Conservation (phyloP, 805 yeast genomes). For the Pichia manshurica region DNA sequence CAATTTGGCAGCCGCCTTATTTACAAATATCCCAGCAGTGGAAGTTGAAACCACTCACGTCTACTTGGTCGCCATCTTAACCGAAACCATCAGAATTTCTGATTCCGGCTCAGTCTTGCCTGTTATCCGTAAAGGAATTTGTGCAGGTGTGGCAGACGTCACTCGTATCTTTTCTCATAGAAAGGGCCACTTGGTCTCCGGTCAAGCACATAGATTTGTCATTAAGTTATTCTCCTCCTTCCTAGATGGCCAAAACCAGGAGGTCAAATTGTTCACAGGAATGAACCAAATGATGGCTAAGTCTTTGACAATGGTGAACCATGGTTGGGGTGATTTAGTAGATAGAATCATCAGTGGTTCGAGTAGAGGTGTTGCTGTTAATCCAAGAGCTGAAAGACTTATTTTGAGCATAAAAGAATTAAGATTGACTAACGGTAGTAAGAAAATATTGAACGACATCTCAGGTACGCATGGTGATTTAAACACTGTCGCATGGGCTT, state of each 20-base stretch:
- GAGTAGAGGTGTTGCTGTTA: conserved; percentile 68
- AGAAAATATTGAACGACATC: conserved; percentile 25
- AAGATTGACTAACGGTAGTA: conserved; percentile 26
- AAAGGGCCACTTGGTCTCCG: conserved; percentile 52
- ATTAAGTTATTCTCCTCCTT: conserved; percentile 70
- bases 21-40: conserved; percentile 65
- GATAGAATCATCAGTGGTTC: conserved; percentile 75
- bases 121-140: conserved; percentile 67
- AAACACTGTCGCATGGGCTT: conserved; percentile 44
- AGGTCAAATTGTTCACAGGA: conserved; percentile 24
- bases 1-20: conserved; percentile 71
- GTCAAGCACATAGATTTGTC: conserved; percentile 64
- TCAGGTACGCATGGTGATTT: conserved; percentile 20
- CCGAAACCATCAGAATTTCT: conserved; percentile 55
- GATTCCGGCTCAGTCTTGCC: conserved; percentile 6
- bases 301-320: conserved; percentile 38
- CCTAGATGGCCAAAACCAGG: conserved; percentile 36
- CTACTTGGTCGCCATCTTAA: conserved; percentile 68
- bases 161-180: conserved; percentile 68
- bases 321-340: conserved; percentile 87
- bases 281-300: conserved; percentile 33
- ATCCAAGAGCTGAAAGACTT: conserved; percentile 72
- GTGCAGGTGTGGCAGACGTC: conserved; percentile 84
- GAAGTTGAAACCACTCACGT: conserved; percentile 57
- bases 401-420: conserved; percentile 70